These are phyloP conservation scores for Tetrahymena elliotti DNA, from an alignment of 73 alveolate species.

Conservation along the genomic window DNA sequence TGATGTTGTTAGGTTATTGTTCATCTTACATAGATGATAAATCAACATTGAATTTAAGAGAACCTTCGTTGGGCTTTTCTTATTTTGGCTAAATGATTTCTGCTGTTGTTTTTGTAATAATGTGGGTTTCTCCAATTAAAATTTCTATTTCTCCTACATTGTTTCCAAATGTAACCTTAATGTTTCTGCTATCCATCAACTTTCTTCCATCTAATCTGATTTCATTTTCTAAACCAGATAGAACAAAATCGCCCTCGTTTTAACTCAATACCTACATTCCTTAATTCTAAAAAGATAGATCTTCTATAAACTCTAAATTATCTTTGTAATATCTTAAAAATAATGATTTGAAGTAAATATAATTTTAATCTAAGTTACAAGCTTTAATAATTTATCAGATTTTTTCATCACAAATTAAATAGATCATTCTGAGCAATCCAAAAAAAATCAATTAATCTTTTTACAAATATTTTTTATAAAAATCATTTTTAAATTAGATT, in stretches of 20 bases:
- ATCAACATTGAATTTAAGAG: constrained; percentile 53
- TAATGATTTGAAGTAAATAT: background rate
- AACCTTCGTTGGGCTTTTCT: constrained; percentile 62
- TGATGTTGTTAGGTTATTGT: constrained; percentile 12
- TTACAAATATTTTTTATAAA: background rate
- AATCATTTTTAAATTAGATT: background rate
- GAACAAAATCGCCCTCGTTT: constrained; percentile 8
- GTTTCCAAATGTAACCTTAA: constrained; percentile 49
- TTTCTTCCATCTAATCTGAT: constrained; percentile 65
- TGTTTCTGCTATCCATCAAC: constrained; percentile 33
- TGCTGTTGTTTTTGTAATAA: constrained; percentile 45
- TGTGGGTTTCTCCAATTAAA: constrained; percentile 5
- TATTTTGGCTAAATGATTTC: constrained; percentile 47
- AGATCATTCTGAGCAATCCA: background rate
- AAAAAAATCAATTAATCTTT: background rate
- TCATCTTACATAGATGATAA: constrained; percentile 40
- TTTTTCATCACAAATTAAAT: background rate
- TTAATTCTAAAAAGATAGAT: background rate
- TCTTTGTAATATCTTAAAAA: background rate
- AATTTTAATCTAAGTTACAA: background rate
- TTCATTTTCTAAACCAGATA: background rate
- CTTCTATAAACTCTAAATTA: background rate
- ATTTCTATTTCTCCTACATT: constrained; percentile 52
- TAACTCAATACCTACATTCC: background rate
- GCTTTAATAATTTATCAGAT: background rate